phyloP scores from a whole-genome alignment of 768 basidiomycete genomes.

The Pleurotus giganteus region DNA sequence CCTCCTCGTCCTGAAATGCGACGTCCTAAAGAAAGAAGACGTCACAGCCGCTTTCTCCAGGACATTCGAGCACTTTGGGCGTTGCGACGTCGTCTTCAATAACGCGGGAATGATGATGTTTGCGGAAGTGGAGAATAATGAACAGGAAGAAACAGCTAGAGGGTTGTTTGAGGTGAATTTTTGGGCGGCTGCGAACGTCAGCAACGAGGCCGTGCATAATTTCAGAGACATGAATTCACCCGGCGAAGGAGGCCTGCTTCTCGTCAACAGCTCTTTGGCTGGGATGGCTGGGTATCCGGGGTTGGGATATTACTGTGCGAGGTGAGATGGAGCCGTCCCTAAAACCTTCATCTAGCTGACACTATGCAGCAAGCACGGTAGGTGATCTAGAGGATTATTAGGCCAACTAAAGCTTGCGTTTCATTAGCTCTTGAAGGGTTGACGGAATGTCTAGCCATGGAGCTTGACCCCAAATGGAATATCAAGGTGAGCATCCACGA shows the following conservation, averaged over 20 bases:
- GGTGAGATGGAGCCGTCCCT: neutral
- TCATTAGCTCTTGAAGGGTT: conserved; percentile 27
- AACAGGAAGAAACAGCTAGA: conserved; percentile 17
- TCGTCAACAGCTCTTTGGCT: conserved; percentile 28
- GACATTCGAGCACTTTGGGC: conserved; percentile 13
- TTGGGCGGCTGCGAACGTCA: conserved; percentile 28
- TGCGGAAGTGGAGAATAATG: conserved; percentile 21
- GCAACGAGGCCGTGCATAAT: conserved; percentile 25
- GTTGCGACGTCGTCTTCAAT: conserved; percentile 17
- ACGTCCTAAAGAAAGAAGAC: conserved; percentile 27
- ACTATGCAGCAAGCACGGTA: neutral
- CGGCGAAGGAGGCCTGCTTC: conserved; percentile 30
- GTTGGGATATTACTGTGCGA: conserved; percentile 21
- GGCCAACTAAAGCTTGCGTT: conserved; percentile 1
- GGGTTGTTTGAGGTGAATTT: conserved; percentile 25
- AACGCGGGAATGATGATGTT: conserved; percentile 14
- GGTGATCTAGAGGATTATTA: neutral
- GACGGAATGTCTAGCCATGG: conserved; percentile 23
- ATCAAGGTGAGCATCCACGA: conserved; percentile 19
- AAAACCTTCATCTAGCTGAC: neutral
- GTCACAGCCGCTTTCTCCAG: conserved; percentile 10
- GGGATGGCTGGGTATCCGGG: conserved; percentile 16
- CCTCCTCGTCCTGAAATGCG: conserved; percentile 33
- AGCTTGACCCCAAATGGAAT: conserved; percentile 34
- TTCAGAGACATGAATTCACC: conserved; percentile 37